phyloP scores from a whole-genome alignment of 345 rosid genomes.

The Gossypium anomalum region DNA sequence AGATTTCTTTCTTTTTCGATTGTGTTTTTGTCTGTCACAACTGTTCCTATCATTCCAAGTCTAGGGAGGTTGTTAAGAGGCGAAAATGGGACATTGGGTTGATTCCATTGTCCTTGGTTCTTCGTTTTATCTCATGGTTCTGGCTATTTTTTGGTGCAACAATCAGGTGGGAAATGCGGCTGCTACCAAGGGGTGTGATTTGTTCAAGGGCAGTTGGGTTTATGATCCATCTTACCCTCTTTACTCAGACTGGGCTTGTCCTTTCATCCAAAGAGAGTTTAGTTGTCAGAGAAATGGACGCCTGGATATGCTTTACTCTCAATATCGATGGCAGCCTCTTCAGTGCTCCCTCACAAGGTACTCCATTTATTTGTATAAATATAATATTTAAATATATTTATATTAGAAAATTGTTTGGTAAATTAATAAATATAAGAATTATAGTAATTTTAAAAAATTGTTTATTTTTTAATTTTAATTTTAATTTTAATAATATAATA shows the following conservation, averaged over 20 bases:
- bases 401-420: no score
- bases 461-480: no score
- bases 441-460: no score
- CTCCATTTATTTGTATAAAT: background rate
- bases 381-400: no score
- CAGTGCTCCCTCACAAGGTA: slow-evolving; percentile 55
- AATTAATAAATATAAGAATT: no score
- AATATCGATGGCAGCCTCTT: slow-evolving; percentile 70
- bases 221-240: slow-evolving; percentile 62
- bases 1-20: background rate
- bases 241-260: slow-evolving; percentile 46
- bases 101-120: background rate
- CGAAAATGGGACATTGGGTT: background rate
- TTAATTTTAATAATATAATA: no score
- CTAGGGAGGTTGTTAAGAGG: background rate
- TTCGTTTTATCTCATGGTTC: background rate
- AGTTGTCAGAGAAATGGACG: slow-evolving; percentile 65
- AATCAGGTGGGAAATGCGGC: background rate
- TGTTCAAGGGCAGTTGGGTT: slow-evolving; percentile 73
- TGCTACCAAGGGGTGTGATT: slow-evolving; percentile 28
- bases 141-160: background rate
- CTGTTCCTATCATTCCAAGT: background rate
- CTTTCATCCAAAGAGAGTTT: slow-evolving; percentile 65
- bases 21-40: background rate
- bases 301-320: slow-evolving; percentile 50